Conservation (phyloP, 306 rosid species). For the Lablab purpureus region DNA sequence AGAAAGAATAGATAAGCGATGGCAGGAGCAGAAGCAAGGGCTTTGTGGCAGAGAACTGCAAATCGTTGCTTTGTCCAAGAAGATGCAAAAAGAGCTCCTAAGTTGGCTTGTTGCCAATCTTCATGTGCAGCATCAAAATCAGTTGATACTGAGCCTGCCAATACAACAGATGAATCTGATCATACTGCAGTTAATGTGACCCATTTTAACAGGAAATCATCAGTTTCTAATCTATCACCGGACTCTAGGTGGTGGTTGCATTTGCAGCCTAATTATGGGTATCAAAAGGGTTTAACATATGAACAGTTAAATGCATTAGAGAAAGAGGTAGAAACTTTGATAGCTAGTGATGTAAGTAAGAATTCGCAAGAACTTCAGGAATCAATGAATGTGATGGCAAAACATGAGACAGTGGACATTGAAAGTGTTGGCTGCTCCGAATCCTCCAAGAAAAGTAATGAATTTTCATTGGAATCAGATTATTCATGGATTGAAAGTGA, state of each 20-base stretch:
- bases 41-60: conserved; percentile 89
- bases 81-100: conserved; percentile 98
- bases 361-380: conserved; percentile 52
- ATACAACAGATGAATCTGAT: conserved; percentile 58
- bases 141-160: conserved; percentile 67
- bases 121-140: conserved; percentile 71
- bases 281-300: conserved; percentile 60
- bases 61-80: conserved; percentile 96
- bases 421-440: conserved; percentile 55
- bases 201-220: conserved; percentile 59
- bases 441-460: conserved; percentile 61
- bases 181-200: conserved; percentile 54
- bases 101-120: conserved; percentile 90
- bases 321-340: conserved; percentile 57
- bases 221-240: conserved; percentile 62
- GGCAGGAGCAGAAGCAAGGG: conserved; percentile 97
- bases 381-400: conserved; percentile 49
- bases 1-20: conserved; percentile 53
- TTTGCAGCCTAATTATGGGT: conserved; percentile 66
- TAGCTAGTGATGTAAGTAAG: conserved; percentile 53
- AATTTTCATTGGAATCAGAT: conserved; percentile 61
- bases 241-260: conserved; percentile 90
- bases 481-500: conserved; percentile 72
- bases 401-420: conserved; percentile 50
- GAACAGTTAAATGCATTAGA: conserved; percentile 68